Base-by-base conservation (phyloP, 352 stramenopile species). In the Globisporangium echinulatum region DNA sequence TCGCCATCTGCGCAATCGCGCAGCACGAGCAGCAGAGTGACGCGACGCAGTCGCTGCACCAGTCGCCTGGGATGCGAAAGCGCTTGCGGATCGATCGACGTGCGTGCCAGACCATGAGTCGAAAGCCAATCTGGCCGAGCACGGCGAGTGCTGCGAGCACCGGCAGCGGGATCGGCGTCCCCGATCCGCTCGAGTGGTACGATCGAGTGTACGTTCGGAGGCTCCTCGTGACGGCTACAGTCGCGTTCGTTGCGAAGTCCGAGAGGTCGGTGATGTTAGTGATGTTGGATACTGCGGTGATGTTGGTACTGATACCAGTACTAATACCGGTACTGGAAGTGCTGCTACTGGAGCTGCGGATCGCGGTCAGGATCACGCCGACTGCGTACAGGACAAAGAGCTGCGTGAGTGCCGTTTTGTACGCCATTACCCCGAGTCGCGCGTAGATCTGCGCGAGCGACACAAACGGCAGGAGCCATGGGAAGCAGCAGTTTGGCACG, bases 1-100 rank as follows among this genome's bases (percentile, higher is more conserved):
- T 73, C 37, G 69, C 66, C 15, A 76, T 66, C 39, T 73, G 63
- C 2, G 69, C 69, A 46, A 73, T 66, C 33, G 60, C 56, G 42
- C 69, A 76, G 50, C 58, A 71, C n/a, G 52, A 52, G 43, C 69
- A 76, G n/a, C 51, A 64, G 54, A 39, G 71, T 5, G 61, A 52
- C 4, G 49, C 9, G 19, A 56, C 49, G 9, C 9, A 33, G 49
- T 76, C 66, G 9, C 5, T 14, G 13, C 43, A 68, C 14, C 15
- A 6, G 36, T 50, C 58, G 9, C 67, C 67, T 33, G 63, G 59
- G 50, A 74, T 68, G 42, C 63, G 15, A 49, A 61, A 74, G 56
- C 64, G 60, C 15, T 46, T 19, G 50, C 67, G 63, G 10, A 64
- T 56, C 25, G 17, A 42, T 6, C 37, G 15, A 19, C 66, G 66